Conservation (phyloP, 768 basidiomycete species). For the Rhizopogon vesiculosus region DNA sequence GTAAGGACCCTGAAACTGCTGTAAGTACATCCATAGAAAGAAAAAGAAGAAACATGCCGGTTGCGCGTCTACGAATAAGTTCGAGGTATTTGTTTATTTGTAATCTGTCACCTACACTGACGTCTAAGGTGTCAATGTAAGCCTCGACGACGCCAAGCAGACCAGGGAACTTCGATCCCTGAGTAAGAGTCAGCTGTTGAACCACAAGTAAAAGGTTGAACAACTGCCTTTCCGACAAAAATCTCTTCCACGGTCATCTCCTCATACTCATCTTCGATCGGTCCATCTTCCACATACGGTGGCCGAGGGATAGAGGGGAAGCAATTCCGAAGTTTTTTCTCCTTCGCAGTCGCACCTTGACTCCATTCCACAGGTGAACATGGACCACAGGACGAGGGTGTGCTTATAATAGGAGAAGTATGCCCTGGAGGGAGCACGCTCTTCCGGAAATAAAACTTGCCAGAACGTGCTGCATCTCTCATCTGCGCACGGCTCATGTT, state of each 20-base stretch:
- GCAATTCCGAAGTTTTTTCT: conserved; percentile 67
- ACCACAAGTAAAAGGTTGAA: no score
- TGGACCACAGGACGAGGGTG: conserved; percentile 38
- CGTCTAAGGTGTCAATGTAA: conserved; percentile 84
- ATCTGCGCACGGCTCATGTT: conserved; percentile 92
- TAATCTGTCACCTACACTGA: conserved; percentile 51
- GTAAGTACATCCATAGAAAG: conserved; percentile 2
- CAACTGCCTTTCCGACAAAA: conserved; percentile 82
- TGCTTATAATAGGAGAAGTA: conserved; percentile 33
- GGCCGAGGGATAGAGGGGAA: conserved; percentile 51
- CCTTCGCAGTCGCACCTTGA: conserved; percentile 43
- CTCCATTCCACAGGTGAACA: conserved; percentile 34
- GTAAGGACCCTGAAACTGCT: conserved; percentile 53
- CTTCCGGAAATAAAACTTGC: conserved; percentile 89
- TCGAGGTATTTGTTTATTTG: conserved; percentile 77
- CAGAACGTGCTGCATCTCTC: conserved; percentile 68
- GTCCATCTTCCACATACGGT: conserved; percentile 44
- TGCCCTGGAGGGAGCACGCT: conserved; percentile 63
- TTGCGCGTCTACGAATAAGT: conserved; percentile 70
- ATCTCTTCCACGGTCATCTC: conserved; percentile 93
- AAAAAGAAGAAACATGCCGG: conserved; percentile 48
- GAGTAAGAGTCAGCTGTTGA: conserved; percentile 4
- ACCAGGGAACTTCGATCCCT: conserved; percentile 72
- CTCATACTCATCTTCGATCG: conserved; percentile 80
- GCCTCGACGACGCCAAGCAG: conserved; percentile 75